Evolutionary conservation across 441 rosid species (phyloP).

Genomic region (Gossypium schwendimanii): DNA sequence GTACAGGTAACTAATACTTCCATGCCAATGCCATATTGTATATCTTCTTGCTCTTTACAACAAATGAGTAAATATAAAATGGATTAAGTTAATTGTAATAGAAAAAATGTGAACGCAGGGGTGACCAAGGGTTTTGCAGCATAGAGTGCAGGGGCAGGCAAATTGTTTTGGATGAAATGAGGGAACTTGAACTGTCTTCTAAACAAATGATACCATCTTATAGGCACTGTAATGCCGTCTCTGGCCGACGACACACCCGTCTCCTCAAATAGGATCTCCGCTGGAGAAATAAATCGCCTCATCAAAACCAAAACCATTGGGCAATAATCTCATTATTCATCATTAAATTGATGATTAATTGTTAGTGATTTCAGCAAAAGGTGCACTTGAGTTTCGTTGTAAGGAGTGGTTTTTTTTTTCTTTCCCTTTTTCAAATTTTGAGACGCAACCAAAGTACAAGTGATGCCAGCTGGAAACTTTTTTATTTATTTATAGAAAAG

Average conservation of each 20-base stretch:
- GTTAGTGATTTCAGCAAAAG: background rate
- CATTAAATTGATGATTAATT: background rate
- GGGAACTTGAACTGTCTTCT: slow-evolving; percentile 42
- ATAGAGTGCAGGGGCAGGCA: slow-evolving; percentile 66
- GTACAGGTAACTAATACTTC: slow-evolving; percentile 51
- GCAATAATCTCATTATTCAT: slow-evolving; percentile 25
- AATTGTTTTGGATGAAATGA: slow-evolving; percentile 51
- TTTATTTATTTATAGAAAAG: no score
- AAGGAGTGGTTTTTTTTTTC: no score
- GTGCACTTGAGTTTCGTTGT: no score
- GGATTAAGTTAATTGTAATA: slow-evolving; percentile 17
- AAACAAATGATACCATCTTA: slow-evolving; percentile 34
- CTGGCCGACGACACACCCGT: slow-evolving; percentile 27
- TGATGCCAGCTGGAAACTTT: no score
- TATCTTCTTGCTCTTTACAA: no score
- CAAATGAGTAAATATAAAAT: no score
- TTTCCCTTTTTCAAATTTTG: no score
- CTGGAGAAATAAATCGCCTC: slow-evolving; percentile 18
- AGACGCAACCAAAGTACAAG: no score
- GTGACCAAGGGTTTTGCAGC: slow-evolving; percentile 79
- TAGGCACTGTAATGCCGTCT: slow-evolving; percentile 25
- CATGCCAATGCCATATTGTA: background rate
- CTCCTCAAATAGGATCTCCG: slow-evolving; percentile 31
- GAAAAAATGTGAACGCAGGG: slow-evolving; percentile 34
- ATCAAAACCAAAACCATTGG: slow-evolving; percentile 24